Conservation (phyloP, 352 stramenopile species). For the Globisporangium cederbergense region DNA sequence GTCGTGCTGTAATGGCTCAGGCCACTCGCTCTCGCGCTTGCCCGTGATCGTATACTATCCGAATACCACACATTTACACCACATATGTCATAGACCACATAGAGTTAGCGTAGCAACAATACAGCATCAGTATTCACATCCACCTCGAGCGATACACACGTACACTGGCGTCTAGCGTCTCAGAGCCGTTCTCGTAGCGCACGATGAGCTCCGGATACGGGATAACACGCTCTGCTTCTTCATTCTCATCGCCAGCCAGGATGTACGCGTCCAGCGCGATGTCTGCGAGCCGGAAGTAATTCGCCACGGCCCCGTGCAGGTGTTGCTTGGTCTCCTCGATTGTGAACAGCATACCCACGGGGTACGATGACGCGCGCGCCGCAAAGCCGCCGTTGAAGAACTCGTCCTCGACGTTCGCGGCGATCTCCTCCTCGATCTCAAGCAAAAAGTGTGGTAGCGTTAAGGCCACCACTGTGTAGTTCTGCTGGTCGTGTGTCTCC, state of each 20-base stretch:
- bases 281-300: slow-evolving; percentile 55
- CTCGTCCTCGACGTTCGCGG: slow-evolving; percentile 59
- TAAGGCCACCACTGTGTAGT: slow-evolving; percentile 18
- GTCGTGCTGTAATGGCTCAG: slow-evolving; percentile 33
- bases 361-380: slow-evolving; percentile 45
- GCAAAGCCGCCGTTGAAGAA: slow-evolving; percentile 54
- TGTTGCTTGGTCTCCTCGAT: slow-evolving; percentile 66
- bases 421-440: slow-evolving; percentile 62
- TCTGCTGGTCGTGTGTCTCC: not conserved
- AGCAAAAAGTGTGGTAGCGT: slow-evolving; percentile 67
- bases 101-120: not conserved
- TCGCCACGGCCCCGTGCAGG: slow-evolving; percentile 55
- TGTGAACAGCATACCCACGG: slow-evolving; percentile 68
- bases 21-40: slow-evolving; percentile 43
- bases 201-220: slow-evolving; percentile 50
- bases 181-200: slow-evolving; percentile 26
- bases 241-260: slow-evolving; percentile 26
- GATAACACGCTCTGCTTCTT: slow-evolving; percentile 18
- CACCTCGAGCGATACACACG: slow-evolving; percentile 3
- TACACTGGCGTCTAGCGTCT: slow-evolving; percentile 23
- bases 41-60: slow-evolving; percentile 43
- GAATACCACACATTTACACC: not conserved
- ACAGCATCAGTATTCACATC: not conserved
- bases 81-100: not conserved
- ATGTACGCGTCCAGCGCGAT: slow-evolving; percentile 54